Evolutionary conservation across 164 flowering plant genomes (phyloP).

Genomic region (Malania oleifera): DNA sequence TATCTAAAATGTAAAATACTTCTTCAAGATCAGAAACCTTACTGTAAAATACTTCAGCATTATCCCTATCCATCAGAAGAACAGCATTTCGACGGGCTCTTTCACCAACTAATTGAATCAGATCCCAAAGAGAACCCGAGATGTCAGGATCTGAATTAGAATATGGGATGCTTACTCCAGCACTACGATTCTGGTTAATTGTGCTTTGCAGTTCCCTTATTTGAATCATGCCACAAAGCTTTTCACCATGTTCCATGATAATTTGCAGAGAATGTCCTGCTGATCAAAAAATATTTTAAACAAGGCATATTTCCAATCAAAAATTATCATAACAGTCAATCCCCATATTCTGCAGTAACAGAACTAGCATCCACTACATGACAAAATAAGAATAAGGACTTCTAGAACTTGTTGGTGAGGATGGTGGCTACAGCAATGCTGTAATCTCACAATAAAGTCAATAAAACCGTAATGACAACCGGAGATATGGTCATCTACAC

Average conservation of each 20-base stretch:
- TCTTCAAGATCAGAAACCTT: constrained; percentile 87
- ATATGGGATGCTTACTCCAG: constrained; percentile 26
- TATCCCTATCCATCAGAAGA: constrained; percentile 96
- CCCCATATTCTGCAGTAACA: not conserved
- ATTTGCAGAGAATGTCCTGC: constrained; percentile 76
- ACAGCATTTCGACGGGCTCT: constrained; percentile 73
- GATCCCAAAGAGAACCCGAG: constrained; percentile 88
- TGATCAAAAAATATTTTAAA: constrained; percentile 6
- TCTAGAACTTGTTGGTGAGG: not conserved
- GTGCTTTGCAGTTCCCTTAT: constrained; percentile 73
- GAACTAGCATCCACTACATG: too few species aligned
- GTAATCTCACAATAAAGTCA: not conserved
- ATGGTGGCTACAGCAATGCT: not conserved
- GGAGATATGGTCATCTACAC: not conserved
- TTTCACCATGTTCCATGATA: constrained; percentile 98
- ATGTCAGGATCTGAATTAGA: constrained; percentile 34
- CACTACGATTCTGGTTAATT: constrained; percentile 49
- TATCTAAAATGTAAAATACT: constrained; percentile 62
- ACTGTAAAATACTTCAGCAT: constrained; percentile 94
- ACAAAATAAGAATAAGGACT: not conserved
- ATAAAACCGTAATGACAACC: not conserved
- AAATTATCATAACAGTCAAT: not conserved
- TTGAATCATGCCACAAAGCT: constrained; percentile 80
- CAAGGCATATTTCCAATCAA: too few species aligned
- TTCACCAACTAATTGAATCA: constrained; percentile 89